Base-by-base conservation (phyloP, 139 green algal genomes). In the Ulvella scutata region DNA sequence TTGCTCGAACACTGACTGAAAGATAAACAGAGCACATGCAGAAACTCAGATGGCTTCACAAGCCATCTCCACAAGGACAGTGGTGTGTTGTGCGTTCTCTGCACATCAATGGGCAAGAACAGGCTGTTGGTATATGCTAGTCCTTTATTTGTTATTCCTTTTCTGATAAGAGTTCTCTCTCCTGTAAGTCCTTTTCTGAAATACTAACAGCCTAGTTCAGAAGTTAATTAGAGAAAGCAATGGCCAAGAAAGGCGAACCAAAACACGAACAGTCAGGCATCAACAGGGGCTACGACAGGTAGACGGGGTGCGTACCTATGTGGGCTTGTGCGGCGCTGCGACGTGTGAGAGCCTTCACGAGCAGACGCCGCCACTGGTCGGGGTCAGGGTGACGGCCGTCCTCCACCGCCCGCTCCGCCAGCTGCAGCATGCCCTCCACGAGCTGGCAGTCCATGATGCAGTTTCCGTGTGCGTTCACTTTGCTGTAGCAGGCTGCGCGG, bases 401-500 rank as follows among this genome's bases (percentile, higher is more conserved):
- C 28, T 33, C 62, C 13, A 21, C 72, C 3, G 20, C 4, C 6
- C 51, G n/a, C 33, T 10, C 51, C 33, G 0, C 9, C 23, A 62
- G 72, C 26, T 61, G 40, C 43, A 88, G 74, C 72, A 82, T 59
- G 73, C 79, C 74, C 37, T 89, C 75, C 2, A 79, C 87, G 20
- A 26, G 28, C 21, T 29, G 80, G 76, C 84, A 87, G 80, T 90
- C 86, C 3, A 37, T 76, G 43, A 80, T 74, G 36, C 75, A 83
- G 2, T 75, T 38, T 37, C 28, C 77, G 34, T 40, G 26, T 4
- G 72, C 43, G 4, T 81, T 79, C 39, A 88, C 44, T 40, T 82
- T 79, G 13, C 88, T 78, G 38, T 85, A 78, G 62, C 79, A 86
- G 3, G 84, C 82, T 3, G 84, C 81, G 4, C 85, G 76, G 78